Evolutionary conservation across 1,284 basidiomycete species (phyloP).

Genomic region (Schizophyllum commune): DNA sequence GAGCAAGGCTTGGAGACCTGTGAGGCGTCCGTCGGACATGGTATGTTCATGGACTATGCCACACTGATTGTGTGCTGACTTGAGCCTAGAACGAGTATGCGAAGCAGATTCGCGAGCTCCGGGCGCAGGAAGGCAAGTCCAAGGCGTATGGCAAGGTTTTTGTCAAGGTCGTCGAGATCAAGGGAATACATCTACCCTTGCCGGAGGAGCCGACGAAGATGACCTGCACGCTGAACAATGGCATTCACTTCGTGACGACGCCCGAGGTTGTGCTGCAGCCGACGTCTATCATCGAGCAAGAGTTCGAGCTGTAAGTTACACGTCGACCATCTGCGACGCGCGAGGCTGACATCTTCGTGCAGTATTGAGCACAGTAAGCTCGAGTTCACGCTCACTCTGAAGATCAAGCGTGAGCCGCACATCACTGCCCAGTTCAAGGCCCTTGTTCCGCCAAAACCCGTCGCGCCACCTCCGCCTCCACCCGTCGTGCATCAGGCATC

Average conservation of each 20-base stretch:
- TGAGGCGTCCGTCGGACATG: constrained; percentile 90
- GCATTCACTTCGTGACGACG: constrained; percentile 93
- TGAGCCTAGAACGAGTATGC: constrained; percentile 78
- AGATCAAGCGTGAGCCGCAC: constrained; percentile 77
- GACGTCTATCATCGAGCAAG: constrained; percentile 76
- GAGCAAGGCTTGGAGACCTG: constrained; percentile 82
- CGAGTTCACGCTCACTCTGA: constrained; percentile 83
- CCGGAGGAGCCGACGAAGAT: constrained; percentile 69
- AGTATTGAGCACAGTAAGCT: constrained; percentile 86
- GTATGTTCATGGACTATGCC: constrained; percentile 28
- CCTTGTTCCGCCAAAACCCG: constrained; percentile 30
- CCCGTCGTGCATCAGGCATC: constrained; percentile 29
- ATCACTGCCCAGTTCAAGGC: constrained; percentile 69
- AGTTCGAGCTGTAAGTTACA: constrained; percentile 81
- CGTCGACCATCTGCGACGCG: not conserved
- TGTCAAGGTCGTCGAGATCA: constrained; percentile 84
- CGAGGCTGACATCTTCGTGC: not conserved
- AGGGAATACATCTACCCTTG: constrained; percentile 64
- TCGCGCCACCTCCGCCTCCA: constrained; percentile 27
- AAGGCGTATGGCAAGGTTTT: constrained; percentile 91
- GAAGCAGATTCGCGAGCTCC: constrained; percentile 77
- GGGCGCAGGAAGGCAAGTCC: constrained; percentile 62
- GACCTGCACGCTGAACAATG: constrained; percentile 92
- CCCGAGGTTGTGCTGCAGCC: constrained; percentile 63
- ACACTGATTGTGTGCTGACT: constrained; percentile 7